Conservation (phyloP, 768 basidiomycete genomes). For the Phanerochaete carnosa region DNA sequence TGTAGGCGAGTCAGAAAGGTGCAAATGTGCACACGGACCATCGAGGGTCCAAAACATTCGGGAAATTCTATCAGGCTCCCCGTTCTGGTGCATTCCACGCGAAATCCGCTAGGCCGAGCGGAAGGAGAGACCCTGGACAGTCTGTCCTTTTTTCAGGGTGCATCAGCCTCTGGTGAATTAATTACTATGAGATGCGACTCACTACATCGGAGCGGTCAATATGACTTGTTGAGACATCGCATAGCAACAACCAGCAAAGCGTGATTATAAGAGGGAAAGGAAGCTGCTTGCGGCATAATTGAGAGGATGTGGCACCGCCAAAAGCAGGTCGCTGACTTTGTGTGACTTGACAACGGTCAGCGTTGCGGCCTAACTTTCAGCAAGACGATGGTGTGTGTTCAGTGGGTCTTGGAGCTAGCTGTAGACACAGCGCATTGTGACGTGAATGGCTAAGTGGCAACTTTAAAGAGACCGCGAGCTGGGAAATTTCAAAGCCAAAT, state of each 20-base stretch:
- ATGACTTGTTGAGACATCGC: background rate
- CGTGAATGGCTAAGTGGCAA: too few species aligned
- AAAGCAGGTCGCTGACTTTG: too few species aligned
- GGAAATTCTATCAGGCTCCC: background rate
- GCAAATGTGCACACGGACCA: background rate
- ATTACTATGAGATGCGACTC: background rate
- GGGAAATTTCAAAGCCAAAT: too few species aligned
- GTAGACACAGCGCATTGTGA: too few species aligned
- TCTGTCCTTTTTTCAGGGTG: background rate
- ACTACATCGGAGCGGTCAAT: background rate
- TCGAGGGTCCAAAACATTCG: background rate
- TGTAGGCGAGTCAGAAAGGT: background rate
- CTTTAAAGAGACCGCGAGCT: too few species aligned
- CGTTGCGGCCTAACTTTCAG: too few species aligned
- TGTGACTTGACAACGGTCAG: too few species aligned
- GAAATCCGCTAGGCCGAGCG: background rate
- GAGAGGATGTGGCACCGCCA: too few species aligned
- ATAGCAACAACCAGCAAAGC: background rate
- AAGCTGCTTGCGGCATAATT: too few species aligned
- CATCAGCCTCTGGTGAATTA: background rate
- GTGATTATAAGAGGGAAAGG: too few species aligned
- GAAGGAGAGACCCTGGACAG: background rate
- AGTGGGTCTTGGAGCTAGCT: too few species aligned
- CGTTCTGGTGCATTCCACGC: background rate
- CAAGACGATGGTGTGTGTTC: too few species aligned